These are phyloP conservation scores for Populus deltoides DNA, from an alignment of 345 rosid genomes.

Conservation along the genomic window DNA sequence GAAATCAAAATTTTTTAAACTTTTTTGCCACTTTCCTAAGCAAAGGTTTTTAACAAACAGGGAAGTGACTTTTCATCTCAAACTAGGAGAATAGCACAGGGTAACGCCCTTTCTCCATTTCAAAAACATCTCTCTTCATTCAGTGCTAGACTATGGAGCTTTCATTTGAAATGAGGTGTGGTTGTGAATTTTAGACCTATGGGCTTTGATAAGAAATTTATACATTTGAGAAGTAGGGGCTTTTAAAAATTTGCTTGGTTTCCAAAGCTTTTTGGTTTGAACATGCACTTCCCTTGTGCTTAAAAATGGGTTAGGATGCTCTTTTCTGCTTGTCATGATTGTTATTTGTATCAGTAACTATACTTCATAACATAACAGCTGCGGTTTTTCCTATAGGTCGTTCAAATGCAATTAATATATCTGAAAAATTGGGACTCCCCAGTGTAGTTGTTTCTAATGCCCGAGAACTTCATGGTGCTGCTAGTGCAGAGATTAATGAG, in stretches of 20 bases:
- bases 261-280: not conserved
- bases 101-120: not conserved
- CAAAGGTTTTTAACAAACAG: not conserved
- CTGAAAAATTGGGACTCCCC: constrained; percentile 80
- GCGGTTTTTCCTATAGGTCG: constrained; percentile 51
- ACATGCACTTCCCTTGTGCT: not conserved
- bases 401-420: constrained; percentile 84
- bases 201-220: not conserved
- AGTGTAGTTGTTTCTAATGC: constrained; percentile 46
- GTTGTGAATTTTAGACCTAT: not conserved
- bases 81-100: not conserved
- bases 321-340: not conserved
- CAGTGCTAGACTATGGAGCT: not conserved
- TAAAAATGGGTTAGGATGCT: not conserved
- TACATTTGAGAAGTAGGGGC: not conserved
- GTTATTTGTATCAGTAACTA: not conserved
- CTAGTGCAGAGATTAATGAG: constrained; percentile 86
- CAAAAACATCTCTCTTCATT: not conserved
- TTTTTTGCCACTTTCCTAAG: not conserved
- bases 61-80: not conserved
- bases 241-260: too few relatives aligned
- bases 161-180: not conserved
- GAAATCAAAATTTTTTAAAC: not conserved
- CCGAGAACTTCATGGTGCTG: constrained; percentile 65
- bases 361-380: not conserved